These are phyloP conservation scores for Barbatosphaeria neglecta DNA, from an alignment of 495 filamentous ascomycete genomes.

Conservation along the genomic window DNA sequence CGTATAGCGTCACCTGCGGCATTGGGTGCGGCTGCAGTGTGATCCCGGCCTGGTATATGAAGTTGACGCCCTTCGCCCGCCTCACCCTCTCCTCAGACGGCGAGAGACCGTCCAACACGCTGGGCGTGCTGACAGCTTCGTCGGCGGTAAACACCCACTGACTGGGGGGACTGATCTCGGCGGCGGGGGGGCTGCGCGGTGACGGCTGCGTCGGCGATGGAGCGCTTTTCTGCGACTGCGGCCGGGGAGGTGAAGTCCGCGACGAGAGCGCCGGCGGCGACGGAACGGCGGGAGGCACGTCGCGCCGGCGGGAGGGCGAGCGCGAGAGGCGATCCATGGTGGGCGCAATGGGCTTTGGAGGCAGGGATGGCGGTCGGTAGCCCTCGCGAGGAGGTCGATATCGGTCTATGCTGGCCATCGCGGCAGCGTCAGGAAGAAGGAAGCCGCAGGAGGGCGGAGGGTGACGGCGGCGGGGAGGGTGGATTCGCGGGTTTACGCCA, in stretches of 20 bases:
- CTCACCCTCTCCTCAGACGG: conserved; percentile 62
- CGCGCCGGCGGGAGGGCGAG: conserved; percentile 33
- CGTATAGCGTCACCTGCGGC: conserved; percentile 80
- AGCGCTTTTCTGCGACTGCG: conserved; percentile 27
- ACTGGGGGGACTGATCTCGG: conserved; percentile 14
- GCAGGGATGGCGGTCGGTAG: conserved; percentile 29
- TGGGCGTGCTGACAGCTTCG: conserved; percentile 72
- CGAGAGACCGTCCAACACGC: conserved; percentile 68
- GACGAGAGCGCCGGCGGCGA: conserved; percentile 38
- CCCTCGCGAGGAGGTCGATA: conserved; percentile 37
- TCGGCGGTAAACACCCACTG: conserved; percentile 89
- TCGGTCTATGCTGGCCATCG: conserved; percentile 40
- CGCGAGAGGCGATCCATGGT: conserved; percentile 22
- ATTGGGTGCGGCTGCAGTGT: conserved; percentile 57
- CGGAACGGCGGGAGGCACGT: conserved; percentile 41
- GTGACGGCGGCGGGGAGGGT: not conserved
- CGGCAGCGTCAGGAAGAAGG: not conserved
- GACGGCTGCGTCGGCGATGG: conserved; percentile 25
- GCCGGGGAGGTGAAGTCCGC: conserved; percentile 38
- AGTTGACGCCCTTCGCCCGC: conserved; percentile 85
- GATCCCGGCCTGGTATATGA: conserved; percentile 89
- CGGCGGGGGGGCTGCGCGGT: conserved; percentile 15
- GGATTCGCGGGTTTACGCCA: not conserved
- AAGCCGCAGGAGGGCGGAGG: not conserved
- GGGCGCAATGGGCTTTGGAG: conserved; percentile 26